Evolutionary conservation across 2,329 filamentous ascomycete genomes (phyloP).

Genomic region (Paraconiothyrium brasiliense): DNA sequence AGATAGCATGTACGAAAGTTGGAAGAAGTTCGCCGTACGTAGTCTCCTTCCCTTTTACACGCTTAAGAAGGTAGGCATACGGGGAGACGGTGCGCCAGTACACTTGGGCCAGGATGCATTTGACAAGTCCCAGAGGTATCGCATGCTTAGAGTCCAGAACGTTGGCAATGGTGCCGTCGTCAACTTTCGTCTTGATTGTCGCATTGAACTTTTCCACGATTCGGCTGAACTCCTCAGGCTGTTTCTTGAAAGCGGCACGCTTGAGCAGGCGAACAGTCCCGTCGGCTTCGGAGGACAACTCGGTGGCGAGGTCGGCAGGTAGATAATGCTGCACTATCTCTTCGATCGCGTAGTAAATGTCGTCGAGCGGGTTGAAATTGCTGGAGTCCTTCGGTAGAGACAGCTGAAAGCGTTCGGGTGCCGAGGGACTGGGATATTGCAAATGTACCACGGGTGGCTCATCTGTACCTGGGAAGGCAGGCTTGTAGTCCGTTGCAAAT

Average conservation of each 20-base stretch:
- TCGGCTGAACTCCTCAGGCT: slow-evolving; percentile 73
- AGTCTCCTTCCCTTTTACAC: slow-evolving; percentile 78
- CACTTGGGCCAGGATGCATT: slow-evolving; percentile 84
- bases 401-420: slow-evolving; percentile 65
- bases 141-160: slow-evolving; percentile 75
- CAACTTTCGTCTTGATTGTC: slow-evolving; percentile 70
- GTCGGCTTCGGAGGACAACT: slow-evolving; percentile 75
- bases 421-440: slow-evolving; percentile 82
- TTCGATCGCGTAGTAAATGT: slow-evolving; percentile 71
- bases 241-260: slow-evolving; percentile 74
- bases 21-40: slow-evolving; percentile 94
- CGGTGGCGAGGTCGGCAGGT: slow-evolving; percentile 71
- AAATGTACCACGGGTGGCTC: slow-evolving; percentile 67
- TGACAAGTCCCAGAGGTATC: slow-evolving; percentile 72
- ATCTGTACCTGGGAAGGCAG: slow-evolving; percentile 57
- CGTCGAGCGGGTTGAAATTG: slow-evolving; percentile 71
- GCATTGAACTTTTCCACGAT: slow-evolving; percentile 82
- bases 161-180: slow-evolving; percentile 75
- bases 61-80: slow-evolving; percentile 80
- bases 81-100: slow-evolving; percentile 94
- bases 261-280: slow-evolving; percentile 82
- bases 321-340: slow-evolving; percentile 76
- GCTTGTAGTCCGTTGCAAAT: slow-evolving; percentile 58
- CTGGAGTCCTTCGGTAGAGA: slow-evolving; percentile 35
- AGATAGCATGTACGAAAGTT: slow-evolving; percentile 82